Evolutionary conservation across 306 rosid species (phyloP), one percentile per base, ranked within the genome.

Genomic region (Aeschynomene evenia): DNA sequence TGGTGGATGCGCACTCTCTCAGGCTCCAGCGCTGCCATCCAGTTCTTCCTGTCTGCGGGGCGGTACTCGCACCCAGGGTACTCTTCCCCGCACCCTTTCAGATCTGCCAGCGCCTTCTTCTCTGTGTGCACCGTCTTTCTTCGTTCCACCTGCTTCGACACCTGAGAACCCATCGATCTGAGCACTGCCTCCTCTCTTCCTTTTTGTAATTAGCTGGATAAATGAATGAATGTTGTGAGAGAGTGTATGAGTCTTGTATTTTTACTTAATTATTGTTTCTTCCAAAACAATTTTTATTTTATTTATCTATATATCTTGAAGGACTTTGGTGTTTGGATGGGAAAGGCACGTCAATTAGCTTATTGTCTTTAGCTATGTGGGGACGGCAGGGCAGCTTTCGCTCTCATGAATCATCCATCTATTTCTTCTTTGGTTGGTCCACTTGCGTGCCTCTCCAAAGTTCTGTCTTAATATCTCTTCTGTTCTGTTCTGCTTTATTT

Each of bases 121-220:
- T 93, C 76, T 0, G 56, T 58, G 7, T 70, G 65, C 20, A 90
- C 78, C 21, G 82, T 22, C 60, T 90, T 93, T 24, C 94, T 72
- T 61, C 80, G 39, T 3, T 79, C 83, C 12, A 79, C 60, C 66
- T 93, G 98, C 9, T 64, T 90, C 0, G 96, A 88, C 1, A 75
- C 50, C 2, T 72, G 77, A 2, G 94, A 43, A 29, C 98, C 98
- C 98, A 93, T 91, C n/a, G n/a, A n/a, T n/a, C n/a, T n/a, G n/a
- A n/a, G n/a, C n/a, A n/a, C n/a, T n/a, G n/a, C n/a, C n/a, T n/a
- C n/a, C n/a, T n/a, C n/a, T n/a, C n/a, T n/a, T n/a, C n/a, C n/a
- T n/a, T n/a, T n/a, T n/a, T n/a, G n/a, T n/a, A n/a, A n/a, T n/a
- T n/a, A n/a, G 60, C 9, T 34, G 59, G 52, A 36, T 6, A 42